Percentiles rank a stretch among this genome's conserved stretches.
Conservation (phyloP, 2,329 filamentous ascomycete species). For the Reticulascus tulasneorum region DNA sequence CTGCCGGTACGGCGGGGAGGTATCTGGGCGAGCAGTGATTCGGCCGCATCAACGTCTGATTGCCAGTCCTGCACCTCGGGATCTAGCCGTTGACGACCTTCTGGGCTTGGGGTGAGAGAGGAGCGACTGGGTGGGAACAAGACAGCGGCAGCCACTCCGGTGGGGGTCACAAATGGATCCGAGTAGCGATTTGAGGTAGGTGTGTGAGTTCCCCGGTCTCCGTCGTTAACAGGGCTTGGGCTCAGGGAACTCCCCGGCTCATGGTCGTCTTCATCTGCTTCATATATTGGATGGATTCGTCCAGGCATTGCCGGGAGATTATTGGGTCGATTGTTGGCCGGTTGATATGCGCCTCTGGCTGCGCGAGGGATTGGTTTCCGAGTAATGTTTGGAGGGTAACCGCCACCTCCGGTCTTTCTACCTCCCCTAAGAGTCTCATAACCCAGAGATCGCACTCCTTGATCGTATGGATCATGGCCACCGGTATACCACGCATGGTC, state of each 20-base stretch:
- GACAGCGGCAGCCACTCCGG: constrained; percentile 13
- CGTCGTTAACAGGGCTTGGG: constrained; percentile 23
- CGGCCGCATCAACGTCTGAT: constrained; percentile 50
- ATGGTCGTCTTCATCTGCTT: constrained; percentile 55
- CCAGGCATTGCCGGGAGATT: constrained; percentile 24
- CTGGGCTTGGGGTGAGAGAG: constrained; percentile 36
- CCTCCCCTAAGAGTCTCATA: constrained; percentile 46
- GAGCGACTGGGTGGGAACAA: constrained; percentile 28
- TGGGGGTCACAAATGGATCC: constrained; percentile 50
- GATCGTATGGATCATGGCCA: constrained; percentile 37
- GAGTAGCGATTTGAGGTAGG: constrained; percentile 33
- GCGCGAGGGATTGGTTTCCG: constrained; percentile 27
- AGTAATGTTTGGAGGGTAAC: constrained; percentile 18
- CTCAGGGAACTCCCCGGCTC: too few relatives aligned
- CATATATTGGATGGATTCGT: constrained; percentile 55
- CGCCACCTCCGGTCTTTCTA: constrained; percentile 16
- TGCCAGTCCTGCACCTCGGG: constrained; percentile 57
- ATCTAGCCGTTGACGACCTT: constrained; percentile 32
- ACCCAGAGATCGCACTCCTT: constrained; percentile 37
- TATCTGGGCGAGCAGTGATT: constrained; percentile 46
- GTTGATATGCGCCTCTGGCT: constrained; percentile 16
- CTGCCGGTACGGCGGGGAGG: constrained; percentile 28
- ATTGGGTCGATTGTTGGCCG: constrained; percentile 3
- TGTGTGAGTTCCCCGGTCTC: constrained; percentile 22
- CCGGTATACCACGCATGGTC: constrained; percentile 40